These are phyloP conservation scores for Hypoxylon sp. DNA, from an alignment of 2,329 filamentous ascomycete species.

Conservation along the genomic window DNA sequence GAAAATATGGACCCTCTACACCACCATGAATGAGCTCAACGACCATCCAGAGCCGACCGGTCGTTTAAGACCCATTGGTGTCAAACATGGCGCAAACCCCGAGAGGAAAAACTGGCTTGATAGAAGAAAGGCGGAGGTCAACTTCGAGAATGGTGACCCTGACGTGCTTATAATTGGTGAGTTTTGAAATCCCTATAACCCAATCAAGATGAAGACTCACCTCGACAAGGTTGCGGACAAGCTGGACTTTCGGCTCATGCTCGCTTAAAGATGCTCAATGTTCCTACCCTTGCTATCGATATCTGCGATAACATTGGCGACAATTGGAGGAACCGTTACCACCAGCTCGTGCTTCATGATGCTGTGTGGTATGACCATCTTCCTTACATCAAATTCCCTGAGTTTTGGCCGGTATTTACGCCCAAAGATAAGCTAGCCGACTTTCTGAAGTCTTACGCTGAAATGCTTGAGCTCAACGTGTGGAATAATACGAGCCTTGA, in stretches of 20 bases:
- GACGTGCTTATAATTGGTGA: slow-evolving; percentile 68
- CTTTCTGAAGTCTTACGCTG: slow-evolving; percentile 74
- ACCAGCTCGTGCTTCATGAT: slow-evolving; percentile 71
- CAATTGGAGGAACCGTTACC: slow-evolving; percentile 71
- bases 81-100: slow-evolving; percentile 60
- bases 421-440: slow-evolving; percentile 76
- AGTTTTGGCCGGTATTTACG: slow-evolving; percentile 74
- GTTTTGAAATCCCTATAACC: background rate
- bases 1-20: slow-evolving; percentile 70
- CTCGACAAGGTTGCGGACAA: slow-evolving; percentile 65
- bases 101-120: slow-evolving; percentile 67
- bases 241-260: slow-evolving; percentile 66
- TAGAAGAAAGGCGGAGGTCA: slow-evolving; percentile 59
- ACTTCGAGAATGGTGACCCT: slow-evolving; percentile 63
- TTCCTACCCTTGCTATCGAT: slow-evolving; percentile 67
- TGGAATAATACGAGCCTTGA: slow-evolving; percentile 67
- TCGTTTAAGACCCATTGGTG: slow-evolving; percentile 61
- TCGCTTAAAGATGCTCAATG: slow-evolving; percentile 67
- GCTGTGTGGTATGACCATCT: slow-evolving; percentile 71
- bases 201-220: slow-evolving; percentile 17
- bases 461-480: slow-evolving; percentile 72
- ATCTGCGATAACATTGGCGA: slow-evolving; percentile 66
- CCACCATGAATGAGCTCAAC: slow-evolving; percentile 60
- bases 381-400: slow-evolving; percentile 72
- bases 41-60: slow-evolving; percentile 60